Evolutionary conservation across 2,329 filamentous ascomycete species (phyloP).

Genomic region (Aspergillus sp.): DNA sequence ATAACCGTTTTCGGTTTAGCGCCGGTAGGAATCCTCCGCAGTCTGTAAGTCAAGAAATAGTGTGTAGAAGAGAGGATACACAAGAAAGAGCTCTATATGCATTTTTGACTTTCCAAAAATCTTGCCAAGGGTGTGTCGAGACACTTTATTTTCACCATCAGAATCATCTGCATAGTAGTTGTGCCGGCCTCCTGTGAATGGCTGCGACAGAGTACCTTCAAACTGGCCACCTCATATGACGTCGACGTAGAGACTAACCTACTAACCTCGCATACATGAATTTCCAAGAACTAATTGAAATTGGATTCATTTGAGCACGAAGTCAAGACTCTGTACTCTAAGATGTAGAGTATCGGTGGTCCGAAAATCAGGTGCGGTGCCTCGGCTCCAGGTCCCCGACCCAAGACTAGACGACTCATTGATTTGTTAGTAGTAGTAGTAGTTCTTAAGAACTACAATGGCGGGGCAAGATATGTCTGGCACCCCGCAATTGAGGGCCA

Average conservation of each 20-base stretch:
- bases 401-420: background rate
- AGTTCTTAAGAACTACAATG: background rate
- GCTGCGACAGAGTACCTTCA: background rate
- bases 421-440: no score
- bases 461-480: background rate
- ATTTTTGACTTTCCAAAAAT: no score
- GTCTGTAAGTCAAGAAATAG: background rate
- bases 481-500: background rate
- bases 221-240: background rate
- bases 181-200: background rate
- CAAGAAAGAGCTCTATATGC: background rate
- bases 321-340: no score
- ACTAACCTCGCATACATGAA: background rate
- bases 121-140: no score
- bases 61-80: background rate
- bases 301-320: background rate
- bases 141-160: no score
- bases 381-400: background rate
- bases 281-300: background rate
- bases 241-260: background rate
- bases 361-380: background rate
- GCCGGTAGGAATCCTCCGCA: background rate
- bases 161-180: no score
- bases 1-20: slow-evolving; percentile 29
- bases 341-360: no score